Base-by-base conservation (phyloP, 179 eudicot genomes). In the Spinacia oleracea region DNA sequence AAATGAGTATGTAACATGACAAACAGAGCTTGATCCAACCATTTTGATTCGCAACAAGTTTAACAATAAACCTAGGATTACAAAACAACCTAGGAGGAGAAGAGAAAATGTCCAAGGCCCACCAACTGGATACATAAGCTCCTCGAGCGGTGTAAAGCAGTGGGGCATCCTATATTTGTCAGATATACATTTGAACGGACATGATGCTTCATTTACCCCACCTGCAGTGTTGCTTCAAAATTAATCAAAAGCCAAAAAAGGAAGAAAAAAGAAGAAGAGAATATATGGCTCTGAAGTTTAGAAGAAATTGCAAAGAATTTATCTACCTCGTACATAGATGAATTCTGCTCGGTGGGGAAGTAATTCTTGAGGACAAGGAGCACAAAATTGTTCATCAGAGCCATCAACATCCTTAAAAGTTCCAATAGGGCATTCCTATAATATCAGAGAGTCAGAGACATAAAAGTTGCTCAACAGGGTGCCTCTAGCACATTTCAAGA, bases 121-220 rank as follows among this genome's bases (percentile, higher is more conserved):
- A 75, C 97, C 96, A 81, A 93, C 91, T 73, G 91, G 86, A 84
- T 90, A 89, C 62, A 90, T 80, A 60, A 93, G 88, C 86, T 93
- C 97, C 83, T 93, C 97, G 56, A 93, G 88, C 60, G 97, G 92
- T 56, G 93, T 93, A 77, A 90, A 90, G 85, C 97, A 93, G 77
- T 91, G 93, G 34, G 94, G 96, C 91, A 87, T 91, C 81, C 90
- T 82, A 87, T 93, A 93, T 78, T 88, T 91, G 68, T 93, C 94
- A 56, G 96, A 91, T 80, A 88, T 83, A 71, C 97, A 93, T 89
- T 76, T 85, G 83, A 90, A 91, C 45, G 96, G 97, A 82, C 97
- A 93, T 34, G 82, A 70, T 82, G 89, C 81, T 67, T 81, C 76
- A 75, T 86, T 87, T 34, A 87, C 96, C 67, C 97, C 97, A 45